Conservation (phyloP, 2,329 filamentous ascomycete species). For the Magnaporthales sp. region DNA sequence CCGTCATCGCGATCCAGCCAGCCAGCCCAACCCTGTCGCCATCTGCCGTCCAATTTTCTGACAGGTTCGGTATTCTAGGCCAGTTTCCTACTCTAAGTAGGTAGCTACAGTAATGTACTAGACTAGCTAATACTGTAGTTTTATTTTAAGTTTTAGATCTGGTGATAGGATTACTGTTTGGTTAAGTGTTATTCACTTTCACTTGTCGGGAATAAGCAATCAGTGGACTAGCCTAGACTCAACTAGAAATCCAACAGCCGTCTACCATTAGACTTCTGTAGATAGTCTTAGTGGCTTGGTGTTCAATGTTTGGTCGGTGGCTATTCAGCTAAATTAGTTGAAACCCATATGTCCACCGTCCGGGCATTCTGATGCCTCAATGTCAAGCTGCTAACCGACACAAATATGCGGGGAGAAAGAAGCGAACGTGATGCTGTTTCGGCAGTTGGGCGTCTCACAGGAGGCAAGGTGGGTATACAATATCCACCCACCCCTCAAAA, state of each 20-base stretch:
- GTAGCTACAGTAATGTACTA: background rate
- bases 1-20: background rate
- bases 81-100: background rate
- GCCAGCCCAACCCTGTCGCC: background rate
- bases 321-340: background rate
- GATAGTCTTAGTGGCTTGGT: background rate
- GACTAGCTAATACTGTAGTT: too few species aligned
- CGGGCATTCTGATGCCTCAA: background rate
- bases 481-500: background rate
- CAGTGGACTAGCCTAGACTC: background rate
- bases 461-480: background rate
- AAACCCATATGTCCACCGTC: background rate
- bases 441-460: background rate
- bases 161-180: background rate
- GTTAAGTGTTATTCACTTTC: background rate
- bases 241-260: background rate
- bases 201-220: background rate
- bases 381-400: background rate
- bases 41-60: background rate
- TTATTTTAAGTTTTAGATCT: background rate
- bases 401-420: background rate
- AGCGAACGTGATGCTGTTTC: background rate
- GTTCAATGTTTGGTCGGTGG: background rate
- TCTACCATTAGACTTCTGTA: too few species aligned
- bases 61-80: background rate